phyloP scores from a whole-genome alignment of 2,329 filamentous ascomycete genomes.

The Colletotrichum sublineola region DNA sequence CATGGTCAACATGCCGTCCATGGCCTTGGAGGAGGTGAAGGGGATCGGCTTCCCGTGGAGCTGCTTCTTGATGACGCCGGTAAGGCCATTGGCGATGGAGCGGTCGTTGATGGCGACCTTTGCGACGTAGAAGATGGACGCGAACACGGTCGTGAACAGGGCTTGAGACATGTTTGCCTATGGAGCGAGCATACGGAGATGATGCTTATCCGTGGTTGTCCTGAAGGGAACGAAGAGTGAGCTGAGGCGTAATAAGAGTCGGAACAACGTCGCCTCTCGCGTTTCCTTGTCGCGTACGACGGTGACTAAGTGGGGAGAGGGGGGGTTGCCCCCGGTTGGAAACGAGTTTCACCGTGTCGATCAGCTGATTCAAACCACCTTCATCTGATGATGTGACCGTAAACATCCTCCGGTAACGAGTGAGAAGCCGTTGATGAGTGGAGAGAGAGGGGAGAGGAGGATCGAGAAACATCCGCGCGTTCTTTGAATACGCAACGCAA shows the following conservation, averaged over 20 bases:
- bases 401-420: background rate
- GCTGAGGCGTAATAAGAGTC: background rate
- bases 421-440: background rate
- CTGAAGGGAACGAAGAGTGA: background rate
- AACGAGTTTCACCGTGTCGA: background rate
- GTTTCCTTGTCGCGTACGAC: background rate
- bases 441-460: background rate
- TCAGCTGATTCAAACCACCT: background rate
- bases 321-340: background rate
- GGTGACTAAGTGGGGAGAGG: background rate
- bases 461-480: background rate
- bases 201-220: too few relatives aligned
- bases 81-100: conserved; percentile 25
- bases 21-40: conserved; percentile 42
- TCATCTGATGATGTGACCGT: background rate
- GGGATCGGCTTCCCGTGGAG: conserved; percentile 19
- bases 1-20: conserved; percentile 43
- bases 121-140: conserved; percentile 28
- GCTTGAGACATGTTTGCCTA: conserved; percentile 11
- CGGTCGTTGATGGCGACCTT: conserved; percentile 35
- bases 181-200: too few relatives aligned
- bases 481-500: background rate
- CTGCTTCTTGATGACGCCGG: background rate
- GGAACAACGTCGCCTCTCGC: background rate
- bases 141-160: conserved; percentile 17